Base-by-base conservation (phyloP, 495 filamentous ascomycete species). In the Penicillium cataractarum region DNA sequence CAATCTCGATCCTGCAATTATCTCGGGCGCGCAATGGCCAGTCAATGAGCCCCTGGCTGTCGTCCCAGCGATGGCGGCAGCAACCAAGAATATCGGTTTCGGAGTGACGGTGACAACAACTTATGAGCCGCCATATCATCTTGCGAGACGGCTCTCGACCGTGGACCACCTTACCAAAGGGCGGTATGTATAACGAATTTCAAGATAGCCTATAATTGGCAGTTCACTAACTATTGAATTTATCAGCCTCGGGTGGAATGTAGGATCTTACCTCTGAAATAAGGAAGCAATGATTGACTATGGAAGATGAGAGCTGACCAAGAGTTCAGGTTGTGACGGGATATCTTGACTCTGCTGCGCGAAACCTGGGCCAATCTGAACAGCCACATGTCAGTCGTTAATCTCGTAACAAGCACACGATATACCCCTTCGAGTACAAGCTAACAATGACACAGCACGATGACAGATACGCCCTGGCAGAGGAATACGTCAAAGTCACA, bases 61-160 rank as follows among this genome's bases (percentile, higher is more conserved):
- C 7, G 71, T 82, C 0, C 75, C 78, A 7, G 77, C 78, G 3
- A 82, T 82, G 79, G 78, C 79, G 0, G 78, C 79, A 4, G 78
- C 63, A 1, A 91, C 89, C 4, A 72, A 91, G 60, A 82, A 81
- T 53, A 83, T 96, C 37, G 89, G 89, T 0, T 80, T 87, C 39
- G 83, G 91, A 13, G 86, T 92, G 4, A 91, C 92, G 26, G 76
- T 87, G n/a, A 83, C 85, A 4, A 89, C 79, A 6, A 90, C 86
- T 19, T 90, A 89, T 62, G 89, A 90, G 68, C 84, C 86, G 63
- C 88, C 89, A 0, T 91, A 88, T 70, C 87, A 89, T 65, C 78
- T 91, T 17, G 88, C 88, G 0, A 75, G 87, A 19, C 76, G 88
- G 22, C 68, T 91, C 26, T 85, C 85, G 0, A 91, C 88, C 0